phyloP scores from a whole-genome alignment of 345 rosid genomes.

The Schrenkiella parvula region DNA sequence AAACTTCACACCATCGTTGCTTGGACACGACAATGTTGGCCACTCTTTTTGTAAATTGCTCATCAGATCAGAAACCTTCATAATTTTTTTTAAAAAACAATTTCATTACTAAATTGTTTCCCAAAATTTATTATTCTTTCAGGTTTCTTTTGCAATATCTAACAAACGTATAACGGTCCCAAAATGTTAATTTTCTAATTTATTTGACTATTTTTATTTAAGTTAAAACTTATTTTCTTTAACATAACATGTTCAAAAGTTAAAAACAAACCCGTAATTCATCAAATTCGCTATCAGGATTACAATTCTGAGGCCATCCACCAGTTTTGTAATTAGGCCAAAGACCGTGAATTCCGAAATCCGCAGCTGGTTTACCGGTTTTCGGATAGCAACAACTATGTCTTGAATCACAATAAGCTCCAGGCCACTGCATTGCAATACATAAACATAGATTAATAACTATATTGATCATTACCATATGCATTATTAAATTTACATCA shows the following conservation, averaged over 20 bases:
- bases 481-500: neutral
- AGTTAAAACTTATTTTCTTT: too few species aligned
- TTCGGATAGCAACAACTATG: conserved; percentile 77
- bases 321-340: conserved; percentile 92
- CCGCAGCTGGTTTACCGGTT: conserved; percentile 82
- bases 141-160: neutral
- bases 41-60: conserved; percentile 50
- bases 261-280: conserved; percentile 44
- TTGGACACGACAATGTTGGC: conserved; percentile 84
- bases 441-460: neutral
- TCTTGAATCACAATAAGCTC: conserved; percentile 77
- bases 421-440: conserved; percentile 69
- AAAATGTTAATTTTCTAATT: neutral
- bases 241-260: neutral
- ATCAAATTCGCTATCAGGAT: conserved; percentile 50
- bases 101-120: neutral
- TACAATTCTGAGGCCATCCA: conserved; percentile 77
- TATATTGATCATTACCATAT: neutral
- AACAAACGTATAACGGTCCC: neutral
- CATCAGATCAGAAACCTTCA: conserved; percentile 59
- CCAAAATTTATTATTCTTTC: neutral
- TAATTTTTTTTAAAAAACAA: neutral
- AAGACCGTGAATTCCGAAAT: conserved; percentile 89
- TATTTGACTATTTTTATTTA: too few species aligned
- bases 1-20: conserved; percentile 56